Evolutionary conservation across 2,329 filamentous ascomycete species (phyloP).

Genomic region (Colletotrichum sp.): DNA sequence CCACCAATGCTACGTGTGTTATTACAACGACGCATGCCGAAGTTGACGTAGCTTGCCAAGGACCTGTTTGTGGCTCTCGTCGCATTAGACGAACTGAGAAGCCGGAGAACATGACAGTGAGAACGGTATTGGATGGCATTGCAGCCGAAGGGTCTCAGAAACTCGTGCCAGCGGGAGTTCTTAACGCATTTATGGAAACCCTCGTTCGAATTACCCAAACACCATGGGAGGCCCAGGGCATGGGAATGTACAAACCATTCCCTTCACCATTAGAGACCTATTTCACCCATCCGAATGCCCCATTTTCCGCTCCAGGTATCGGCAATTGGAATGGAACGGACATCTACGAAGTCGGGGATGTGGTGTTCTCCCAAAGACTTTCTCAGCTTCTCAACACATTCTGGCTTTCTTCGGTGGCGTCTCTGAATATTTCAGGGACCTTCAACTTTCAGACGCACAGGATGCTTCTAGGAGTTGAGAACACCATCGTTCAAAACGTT

Average conservation of each 20-base stretch:
- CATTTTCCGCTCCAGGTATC: not conserved
- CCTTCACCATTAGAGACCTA: not conserved
- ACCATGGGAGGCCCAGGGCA: not conserved
- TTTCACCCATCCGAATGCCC: not conserved
- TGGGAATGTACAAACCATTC: not conserved
- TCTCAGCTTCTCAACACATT: constrained; percentile 8
- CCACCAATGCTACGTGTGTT: not conserved
- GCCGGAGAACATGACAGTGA: not conserved
- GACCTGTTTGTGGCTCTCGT: not conserved
- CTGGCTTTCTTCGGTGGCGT: not conserved
- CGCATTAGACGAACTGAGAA: not conserved
- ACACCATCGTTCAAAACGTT: not conserved
- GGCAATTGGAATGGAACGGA: not conserved
- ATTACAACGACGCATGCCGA: not conserved
- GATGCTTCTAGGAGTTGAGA: too few species aligned
- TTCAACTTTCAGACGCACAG: not conserved
- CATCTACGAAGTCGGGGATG: not conserved
- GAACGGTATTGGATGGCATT: not conserved
- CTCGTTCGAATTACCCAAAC: not conserved
- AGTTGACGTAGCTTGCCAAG: not conserved
- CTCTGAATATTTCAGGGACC: not conserved
- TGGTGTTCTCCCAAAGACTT: not conserved
- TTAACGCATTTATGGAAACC: not conserved
- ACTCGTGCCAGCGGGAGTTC: accelerated
- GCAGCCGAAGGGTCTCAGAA: not conserved